Evolutionary conservation across 345 rosid genomes (phyloP).

Genomic region (Balakata baccata): DNA sequence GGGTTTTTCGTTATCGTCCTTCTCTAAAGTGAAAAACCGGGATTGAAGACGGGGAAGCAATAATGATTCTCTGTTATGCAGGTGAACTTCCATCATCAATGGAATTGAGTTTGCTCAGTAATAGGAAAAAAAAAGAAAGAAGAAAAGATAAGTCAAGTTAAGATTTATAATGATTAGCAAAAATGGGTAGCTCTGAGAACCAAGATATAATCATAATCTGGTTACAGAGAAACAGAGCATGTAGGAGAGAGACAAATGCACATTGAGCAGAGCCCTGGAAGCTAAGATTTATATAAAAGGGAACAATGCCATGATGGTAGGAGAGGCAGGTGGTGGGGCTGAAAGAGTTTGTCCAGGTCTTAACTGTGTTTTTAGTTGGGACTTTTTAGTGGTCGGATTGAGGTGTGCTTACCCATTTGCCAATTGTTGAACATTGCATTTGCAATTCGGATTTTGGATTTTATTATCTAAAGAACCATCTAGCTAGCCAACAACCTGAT

Average conservation of each 20-base stretch:
- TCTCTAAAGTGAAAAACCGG: slow-evolving; percentile 4
- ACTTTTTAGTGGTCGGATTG: background rate
- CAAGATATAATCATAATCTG: slow-evolving; percentile 14
- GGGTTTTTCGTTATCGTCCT: background rate
- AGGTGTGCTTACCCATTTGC: slow-evolving; percentile 7
- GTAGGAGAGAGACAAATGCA: background rate
- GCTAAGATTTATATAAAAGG: background rate
- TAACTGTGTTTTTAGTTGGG: slow-evolving; percentile 2
- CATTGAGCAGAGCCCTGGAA: no score
- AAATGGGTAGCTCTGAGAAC: slow-evolving; percentile 11
- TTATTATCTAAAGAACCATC: no score
- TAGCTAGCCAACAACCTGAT: background rate
- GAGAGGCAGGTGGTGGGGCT: background rate
- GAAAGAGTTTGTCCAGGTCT: background rate
- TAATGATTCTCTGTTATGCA: slow-evolving; percentile 25
- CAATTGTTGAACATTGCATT: background rate
- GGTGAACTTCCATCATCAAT: slow-evolving; percentile 52
- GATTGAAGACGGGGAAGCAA: slow-evolving; percentile 20
- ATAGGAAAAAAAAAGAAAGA: background rate
- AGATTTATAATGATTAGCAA: slow-evolving; percentile 14
- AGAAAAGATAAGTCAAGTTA: slow-evolving; percentile 6
- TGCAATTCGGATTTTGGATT: background rate
- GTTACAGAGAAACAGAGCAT: background rate
- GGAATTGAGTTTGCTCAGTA: background rate
- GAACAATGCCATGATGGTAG: background rate